Evolutionary conservation across 441 rosid species (phyloP).

Genomic region (Metrosideros polymorpha): DNA sequence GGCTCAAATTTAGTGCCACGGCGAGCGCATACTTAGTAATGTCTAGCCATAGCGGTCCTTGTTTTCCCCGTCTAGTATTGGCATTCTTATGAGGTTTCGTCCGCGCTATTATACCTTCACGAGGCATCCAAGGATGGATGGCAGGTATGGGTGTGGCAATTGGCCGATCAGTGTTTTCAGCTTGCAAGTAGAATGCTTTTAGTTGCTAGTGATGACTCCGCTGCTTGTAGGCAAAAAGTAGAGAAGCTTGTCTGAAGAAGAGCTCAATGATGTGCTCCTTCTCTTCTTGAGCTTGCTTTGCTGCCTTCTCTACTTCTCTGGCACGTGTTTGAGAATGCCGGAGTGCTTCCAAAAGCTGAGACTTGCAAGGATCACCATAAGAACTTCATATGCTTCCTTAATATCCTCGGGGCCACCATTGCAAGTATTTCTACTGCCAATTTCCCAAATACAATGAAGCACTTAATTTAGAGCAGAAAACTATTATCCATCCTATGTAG

Average conservation of each 20-base stretch:
- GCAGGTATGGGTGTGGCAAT: conserved; percentile 31
- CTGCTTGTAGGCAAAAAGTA: conserved; percentile 86
- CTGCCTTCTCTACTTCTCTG: conserved; percentile 91
- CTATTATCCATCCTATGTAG: neutral
- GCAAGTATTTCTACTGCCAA: conserved; percentile 19
- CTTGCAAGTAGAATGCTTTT: conserved; percentile 49
- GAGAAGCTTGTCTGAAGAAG: conserved; percentile 82
- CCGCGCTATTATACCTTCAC: conserved; percentile 15
- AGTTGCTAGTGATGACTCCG: conserved; percentile 80
- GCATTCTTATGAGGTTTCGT: conserved; percentile 23
- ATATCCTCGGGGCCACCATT: conserved; percentile 18
- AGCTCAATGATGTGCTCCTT: conserved; percentile 74
- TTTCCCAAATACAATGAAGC: neutral
- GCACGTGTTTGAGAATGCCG: conserved; percentile 95
- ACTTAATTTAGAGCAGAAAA: neutral
- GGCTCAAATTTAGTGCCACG: conserved; percentile 68
- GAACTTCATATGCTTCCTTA: conserved; percentile 15
- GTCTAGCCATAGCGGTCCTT: conserved; percentile 17
- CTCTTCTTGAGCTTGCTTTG: conserved; percentile 64
- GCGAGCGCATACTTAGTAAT: conserved; percentile 35
- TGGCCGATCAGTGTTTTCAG: conserved; percentile 49
- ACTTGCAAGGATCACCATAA: conserved; percentile 49
- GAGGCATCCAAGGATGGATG: conserved; percentile 39
- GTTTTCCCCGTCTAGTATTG: conserved; percentile 29
- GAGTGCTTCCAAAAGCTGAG: conserved; percentile 78